phyloP scores from a whole-genome alignment of 805 yeast genomes.

The Candida pseudofarinosa region DNA sequence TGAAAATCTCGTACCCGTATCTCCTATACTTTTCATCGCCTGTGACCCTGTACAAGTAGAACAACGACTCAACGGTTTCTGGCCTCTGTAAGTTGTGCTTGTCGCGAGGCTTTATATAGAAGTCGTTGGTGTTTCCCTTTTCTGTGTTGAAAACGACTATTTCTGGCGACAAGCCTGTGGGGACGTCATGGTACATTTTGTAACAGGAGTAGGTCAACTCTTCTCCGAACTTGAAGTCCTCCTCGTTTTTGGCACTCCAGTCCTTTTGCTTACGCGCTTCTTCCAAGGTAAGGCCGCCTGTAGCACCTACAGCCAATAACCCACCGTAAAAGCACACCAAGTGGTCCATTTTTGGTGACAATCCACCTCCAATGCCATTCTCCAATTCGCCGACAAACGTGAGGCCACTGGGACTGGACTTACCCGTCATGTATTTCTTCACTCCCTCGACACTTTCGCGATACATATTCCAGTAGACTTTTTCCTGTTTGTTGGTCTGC shows the following conservation, averaged over 20 bases:
- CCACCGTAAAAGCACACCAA: conserved; percentile 91
- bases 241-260: conserved; percentile 59
- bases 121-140: conserved; percentile 45
- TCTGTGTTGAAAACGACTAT: conserved; percentile 77
- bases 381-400: conserved; percentile 77
- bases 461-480: conserved; percentile 68
- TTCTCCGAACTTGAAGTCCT: conserved; percentile 65
- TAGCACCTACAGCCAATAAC: conserved; percentile 82
- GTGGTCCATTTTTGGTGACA: conserved; percentile 84
- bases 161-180: conserved; percentile 84
- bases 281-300: conserved; percentile 58
- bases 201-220: conserved; percentile 79
- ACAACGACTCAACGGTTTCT: conserved; percentile 87
- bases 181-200: conserved; percentile 70
- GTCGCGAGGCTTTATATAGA: conserved; percentile 65
- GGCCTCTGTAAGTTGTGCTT: conserved; percentile 88
- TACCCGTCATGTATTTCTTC: conserved; percentile 56
- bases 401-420: conserved; percentile 59
- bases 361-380: conserved; percentile 55
- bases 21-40: conserved; percentile 76
- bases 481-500: conserved; percentile 63
- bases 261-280: conserved; percentile 50
- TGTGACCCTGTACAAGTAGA: conserved; percentile 73
- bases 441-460: conserved; percentile 75
- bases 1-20: conserved; percentile 87